A percentile compares a stretch with the other conserved stretches of the same genome.
Evolutionary conservation across 352 stramenopile species (phyloP).

Genomic region (Pelagophyceae sp.): DNA sequence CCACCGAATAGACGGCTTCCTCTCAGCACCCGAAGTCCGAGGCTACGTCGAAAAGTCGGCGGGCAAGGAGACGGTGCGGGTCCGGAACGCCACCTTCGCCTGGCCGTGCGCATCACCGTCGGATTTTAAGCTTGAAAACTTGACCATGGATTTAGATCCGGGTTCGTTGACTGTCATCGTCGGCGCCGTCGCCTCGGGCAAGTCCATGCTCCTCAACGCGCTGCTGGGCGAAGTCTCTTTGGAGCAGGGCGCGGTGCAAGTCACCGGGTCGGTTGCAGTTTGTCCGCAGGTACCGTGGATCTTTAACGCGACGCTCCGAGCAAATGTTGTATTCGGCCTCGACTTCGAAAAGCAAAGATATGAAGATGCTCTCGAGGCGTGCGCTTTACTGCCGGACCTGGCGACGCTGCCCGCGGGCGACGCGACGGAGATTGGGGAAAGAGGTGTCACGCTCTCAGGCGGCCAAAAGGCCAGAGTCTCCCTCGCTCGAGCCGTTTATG

Average conservation of each 20-base stretch:
- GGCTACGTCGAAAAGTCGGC: conserved; percentile 23
- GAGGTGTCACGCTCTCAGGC: conserved; percentile 68
- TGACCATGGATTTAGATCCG: conserved; percentile 35
- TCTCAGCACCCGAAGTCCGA: conserved; percentile 39
- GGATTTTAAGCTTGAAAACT: neutral
- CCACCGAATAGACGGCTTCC: conserved; percentile 41
- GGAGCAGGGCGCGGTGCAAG: conserved; percentile 34
- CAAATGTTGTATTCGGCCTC: conserved; percentile 80
- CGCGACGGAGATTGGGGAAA: conserved; percentile 59
- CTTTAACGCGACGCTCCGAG: conserved; percentile 72
- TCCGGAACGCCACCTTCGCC: conserved; percentile 16
- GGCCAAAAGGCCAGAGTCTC: conserved; percentile 62
- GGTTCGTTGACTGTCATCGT: conserved; percentile 51
- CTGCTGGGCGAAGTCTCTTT: conserved; percentile 50
- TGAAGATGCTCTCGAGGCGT: conserved; percentile 58
- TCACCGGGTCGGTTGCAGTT: conserved; percentile 59
- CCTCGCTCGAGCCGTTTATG: conserved; percentile 48
- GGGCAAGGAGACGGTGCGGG: conserved; percentile 19
- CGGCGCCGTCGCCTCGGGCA: conserved; percentile 52
- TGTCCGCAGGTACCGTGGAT: conserved; percentile 80
- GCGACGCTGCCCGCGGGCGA: conserved; percentile 64
- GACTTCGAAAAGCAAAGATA: conserved; percentile 55
- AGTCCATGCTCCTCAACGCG: conserved; percentile 47
- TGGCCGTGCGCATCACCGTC: conserved; percentile 14
- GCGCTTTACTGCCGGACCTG: conserved; percentile 64